Base-by-base conservation (phyloP, 2,329 filamentous ascomycete genomes). In the Exophiala bonariae region DNA sequence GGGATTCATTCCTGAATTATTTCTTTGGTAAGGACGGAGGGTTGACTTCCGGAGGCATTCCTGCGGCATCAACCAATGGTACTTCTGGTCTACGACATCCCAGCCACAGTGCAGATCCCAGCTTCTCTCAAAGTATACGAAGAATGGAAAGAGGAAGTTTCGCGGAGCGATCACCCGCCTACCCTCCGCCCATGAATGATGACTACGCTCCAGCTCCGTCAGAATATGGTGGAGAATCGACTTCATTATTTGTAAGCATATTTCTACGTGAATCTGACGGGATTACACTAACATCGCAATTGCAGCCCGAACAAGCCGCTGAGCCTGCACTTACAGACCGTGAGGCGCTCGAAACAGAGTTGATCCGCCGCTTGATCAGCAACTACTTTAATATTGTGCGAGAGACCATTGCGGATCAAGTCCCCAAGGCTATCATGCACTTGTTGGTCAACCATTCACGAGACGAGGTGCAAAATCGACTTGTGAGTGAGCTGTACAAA, bases 381-480 rank as follows among this genome's bases (percentile, higher is more conserved):
- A 96, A 91, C 1, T 99, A 99, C 76, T 99, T 99, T 77, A 95
- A 96, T 68, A 99, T 99, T 63, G 93, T 99, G 37, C 88, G 93
- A 54, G 93, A 99, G 71, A 92, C 89, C n/a, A 96, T 96, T 61
- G 92, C 92, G 35, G 93, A 99, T 66, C 92, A 97, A 72, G 93
- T 99, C 9, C 93, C 93, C 58, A 99, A 99, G 74, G 93, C 93
- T 4, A 87, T 99, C 59, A 99, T 99, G 93, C 93, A 99, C 67
- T 81, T 99, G 37, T 81, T 99, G 26, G 93, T 99, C 65, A 99
- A 99, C 71, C 89, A 96, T 75, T 95, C 89, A 73, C 96, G 97
- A 69, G 93, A 99, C 59, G 92, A 92, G 10, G 91, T 99, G 23
- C 93, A 99, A 70, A 99, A 99, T 70, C 82, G 93, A 36, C 82